Conservation (phyloP, 2,329 filamentous ascomycete genomes). For the Oidium heveae region DNA sequence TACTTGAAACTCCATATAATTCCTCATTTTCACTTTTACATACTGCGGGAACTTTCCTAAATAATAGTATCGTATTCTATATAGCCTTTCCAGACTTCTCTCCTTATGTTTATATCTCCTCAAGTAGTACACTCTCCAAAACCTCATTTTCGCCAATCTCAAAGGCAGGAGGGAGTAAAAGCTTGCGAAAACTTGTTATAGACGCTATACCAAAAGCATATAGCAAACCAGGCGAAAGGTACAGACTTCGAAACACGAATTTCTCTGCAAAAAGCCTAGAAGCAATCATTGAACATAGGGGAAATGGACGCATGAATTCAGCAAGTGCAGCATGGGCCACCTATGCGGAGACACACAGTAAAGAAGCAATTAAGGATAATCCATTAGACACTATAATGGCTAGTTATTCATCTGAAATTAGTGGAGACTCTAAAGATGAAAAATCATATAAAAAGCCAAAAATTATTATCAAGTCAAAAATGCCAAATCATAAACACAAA, state of each 20-base stretch:
- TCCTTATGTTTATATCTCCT: constrained; percentile 44
- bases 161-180: constrained; percentile 24
- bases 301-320: constrained; percentile 41
- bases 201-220: constrained; percentile 65
- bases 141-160: constrained; percentile 11
- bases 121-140: constrained; percentile 32
- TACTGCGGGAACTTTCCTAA: constrained; percentile 14
- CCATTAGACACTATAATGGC: constrained; percentile 24
- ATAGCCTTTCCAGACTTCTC: constrained; percentile 62
- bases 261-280: constrained; percentile 46
- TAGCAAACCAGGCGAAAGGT: constrained; percentile 47
- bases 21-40: constrained; percentile 23
- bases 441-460: too few species aligned
- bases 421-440: too few species aligned
- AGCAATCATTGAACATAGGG: constrained; percentile 42
- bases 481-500: constrained; percentile 4
- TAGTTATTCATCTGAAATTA: constrained; percentile 2
- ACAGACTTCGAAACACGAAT: constrained; percentile 39
- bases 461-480: background rate
- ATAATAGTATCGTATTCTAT: constrained; percentile 43
- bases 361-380: constrained; percentile 11
- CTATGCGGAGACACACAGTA: constrained; percentile 35
- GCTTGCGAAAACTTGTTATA: constrained; percentile 43
- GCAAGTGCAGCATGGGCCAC: constrained; percentile 59
- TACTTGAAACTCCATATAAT: constrained; percentile 61